A percentile compares a stretch with the other conserved stretches of the same genome.
phyloP scores from a whole-genome alignment of 805 yeast species.

The Candida ficus region DNA sequence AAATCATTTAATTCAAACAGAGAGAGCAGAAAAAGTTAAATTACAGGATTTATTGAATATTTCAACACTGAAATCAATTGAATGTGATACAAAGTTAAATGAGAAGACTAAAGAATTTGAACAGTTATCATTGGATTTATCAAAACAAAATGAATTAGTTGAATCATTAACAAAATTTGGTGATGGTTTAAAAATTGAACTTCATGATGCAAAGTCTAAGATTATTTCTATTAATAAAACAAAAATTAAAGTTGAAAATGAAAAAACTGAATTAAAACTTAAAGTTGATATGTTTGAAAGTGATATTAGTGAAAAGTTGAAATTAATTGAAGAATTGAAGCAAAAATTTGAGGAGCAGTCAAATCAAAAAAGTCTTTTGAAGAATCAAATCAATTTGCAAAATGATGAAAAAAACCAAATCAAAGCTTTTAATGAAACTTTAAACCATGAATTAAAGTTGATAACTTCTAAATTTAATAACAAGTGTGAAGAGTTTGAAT shows the following conservation, averaged over 20 bases:
- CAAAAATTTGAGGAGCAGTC: constrained; percentile 1
- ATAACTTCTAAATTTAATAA: constrained; percentile 1
- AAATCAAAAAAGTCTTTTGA: neutral
- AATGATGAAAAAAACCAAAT: neutral
- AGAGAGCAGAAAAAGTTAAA: neutral
- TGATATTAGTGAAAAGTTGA: neutral
- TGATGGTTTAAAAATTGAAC: neutral
- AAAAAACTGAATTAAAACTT: no score
- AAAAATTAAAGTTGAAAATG: no score
- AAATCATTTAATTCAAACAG: no score
- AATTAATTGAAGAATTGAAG: constrained; percentile 4
- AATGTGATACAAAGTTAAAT: neutral
- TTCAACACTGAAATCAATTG: neutral
- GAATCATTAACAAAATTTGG: no score
- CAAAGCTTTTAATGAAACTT: neutral
- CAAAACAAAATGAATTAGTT: neutral
- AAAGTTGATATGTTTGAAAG: no score
- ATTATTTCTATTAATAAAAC: no score
- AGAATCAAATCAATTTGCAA: neutral
- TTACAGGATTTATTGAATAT: neutral
- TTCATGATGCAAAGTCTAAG: no score
- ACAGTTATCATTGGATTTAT: neutral
- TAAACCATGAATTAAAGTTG: constrained; percentile 1
- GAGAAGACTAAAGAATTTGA: neutral
- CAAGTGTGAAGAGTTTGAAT: constrained; percentile 6